Conservation (phyloP, 805 yeast genomes). For the Candida khao-thaluensis region DNA sequence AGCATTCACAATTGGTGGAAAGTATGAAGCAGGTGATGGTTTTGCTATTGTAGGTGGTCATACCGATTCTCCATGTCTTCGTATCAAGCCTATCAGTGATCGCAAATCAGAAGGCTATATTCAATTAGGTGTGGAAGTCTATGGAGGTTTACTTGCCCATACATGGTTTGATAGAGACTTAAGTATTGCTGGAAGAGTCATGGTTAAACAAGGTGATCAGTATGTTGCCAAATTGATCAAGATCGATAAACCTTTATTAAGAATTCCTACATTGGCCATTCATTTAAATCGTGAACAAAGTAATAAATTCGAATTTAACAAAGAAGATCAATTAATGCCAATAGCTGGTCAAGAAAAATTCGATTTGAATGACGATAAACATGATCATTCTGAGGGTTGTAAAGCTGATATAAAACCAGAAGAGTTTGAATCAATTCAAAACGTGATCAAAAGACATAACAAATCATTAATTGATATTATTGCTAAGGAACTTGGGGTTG, state of each 20-base stretch:
- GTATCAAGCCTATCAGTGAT: constrained; percentile 85
- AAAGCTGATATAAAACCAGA: constrained; percentile 49
- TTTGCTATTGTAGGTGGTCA: constrained; percentile 92
- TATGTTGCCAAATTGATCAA: constrained; percentile 69
- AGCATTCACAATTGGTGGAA: constrained; percentile 78
- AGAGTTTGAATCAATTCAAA: constrained; percentile 63
- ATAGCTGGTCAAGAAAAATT: constrained; percentile 61
- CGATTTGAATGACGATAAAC: constrained; percentile 15
- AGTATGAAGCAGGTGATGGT: constrained; percentile 76
- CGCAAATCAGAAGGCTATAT: constrained; percentile 69
- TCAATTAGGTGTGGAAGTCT: constrained; percentile 90
- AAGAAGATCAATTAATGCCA: constrained; percentile 83
- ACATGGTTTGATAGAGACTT: constrained; percentile 97
- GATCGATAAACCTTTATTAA: constrained; percentile 76
- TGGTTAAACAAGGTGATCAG: constrained; percentile 42
- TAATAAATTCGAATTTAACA: constrained; percentile 81
- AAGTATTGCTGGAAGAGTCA: constrained; percentile 85
- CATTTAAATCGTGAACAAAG: constrained; percentile 80
- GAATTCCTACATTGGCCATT: constrained; percentile 93
- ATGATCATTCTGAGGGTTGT: constrained; percentile 31
- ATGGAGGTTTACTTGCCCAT: constrained; percentile 96
- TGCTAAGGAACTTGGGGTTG: constrained; percentile 61
- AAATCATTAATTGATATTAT: constrained; percentile 64
- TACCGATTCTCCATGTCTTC: constrained; percentile 88
- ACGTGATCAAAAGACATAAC: constrained; percentile 74